phyloP scores from a whole-genome alignment of 2,329 filamentous ascomycete genomes.

The Pseudopyrenochaeta lycopersici region DNA sequence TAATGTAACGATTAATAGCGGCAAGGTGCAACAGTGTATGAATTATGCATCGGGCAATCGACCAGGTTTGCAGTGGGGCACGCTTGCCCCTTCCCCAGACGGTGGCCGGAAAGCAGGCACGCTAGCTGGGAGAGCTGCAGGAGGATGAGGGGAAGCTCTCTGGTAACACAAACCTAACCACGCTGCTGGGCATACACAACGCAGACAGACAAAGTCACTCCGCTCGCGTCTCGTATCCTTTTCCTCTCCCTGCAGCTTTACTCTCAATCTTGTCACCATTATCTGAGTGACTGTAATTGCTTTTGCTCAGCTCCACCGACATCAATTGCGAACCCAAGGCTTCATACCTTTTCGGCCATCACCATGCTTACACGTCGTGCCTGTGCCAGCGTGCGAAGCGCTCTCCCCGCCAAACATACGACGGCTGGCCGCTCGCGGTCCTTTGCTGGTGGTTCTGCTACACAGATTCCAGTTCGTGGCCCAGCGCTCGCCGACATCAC shows the following conservation, averaged over 20 bases:
- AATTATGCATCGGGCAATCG: too few species aligned
- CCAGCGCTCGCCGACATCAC: slow-evolving; percentile 90
- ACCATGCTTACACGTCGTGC: slow-evolving; percentile 45
- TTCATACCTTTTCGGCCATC: slow-evolving; percentile 5
- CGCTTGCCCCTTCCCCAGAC: neutral
- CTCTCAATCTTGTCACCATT: neutral
- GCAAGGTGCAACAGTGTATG: too few species aligned
- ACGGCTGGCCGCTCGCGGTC: slow-evolving; percentile 30
- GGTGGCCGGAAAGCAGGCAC: neutral
- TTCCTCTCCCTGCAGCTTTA: neutral
- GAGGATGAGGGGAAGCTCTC: slow-evolving; percentile 22
- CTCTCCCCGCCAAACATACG: slow-evolving; percentile 24
- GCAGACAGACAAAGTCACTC: slow-evolving; percentile 2
- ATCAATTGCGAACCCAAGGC: neutral
- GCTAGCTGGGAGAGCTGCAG: slow-evolving; percentile 21
- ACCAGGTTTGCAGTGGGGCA: neutral
- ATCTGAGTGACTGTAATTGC: neutral
- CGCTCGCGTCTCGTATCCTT: neutral
- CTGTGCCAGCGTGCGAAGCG: slow-evolving; percentile 35
- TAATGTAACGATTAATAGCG: too few species aligned
- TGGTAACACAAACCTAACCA: slow-evolving; percentile 10
- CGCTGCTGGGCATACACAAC: slow-evolving; percentile 3
- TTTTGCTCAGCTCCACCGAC: neutral
- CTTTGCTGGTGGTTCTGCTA: slow-evolving; percentile 37
- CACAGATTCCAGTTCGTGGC: slow-evolving; percentile 35